Conservation (phyloP, 805 yeast species). For the Isabelozyma gotoi region DNA sequence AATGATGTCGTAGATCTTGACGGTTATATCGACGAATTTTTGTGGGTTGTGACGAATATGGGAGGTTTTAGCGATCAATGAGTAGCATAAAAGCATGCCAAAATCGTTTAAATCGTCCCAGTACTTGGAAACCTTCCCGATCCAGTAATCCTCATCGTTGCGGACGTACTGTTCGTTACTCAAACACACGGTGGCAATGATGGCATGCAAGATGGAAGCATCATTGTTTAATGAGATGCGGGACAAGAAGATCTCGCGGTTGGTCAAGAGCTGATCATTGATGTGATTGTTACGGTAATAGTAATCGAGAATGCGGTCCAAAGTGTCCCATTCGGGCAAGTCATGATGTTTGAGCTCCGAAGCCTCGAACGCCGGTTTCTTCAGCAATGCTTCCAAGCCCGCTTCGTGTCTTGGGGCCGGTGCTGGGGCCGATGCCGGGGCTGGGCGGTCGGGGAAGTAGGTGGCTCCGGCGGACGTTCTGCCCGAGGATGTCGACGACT, state of each 20-base stretch:
- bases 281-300: slow-evolving; percentile 23
- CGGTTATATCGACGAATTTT: slow-evolving; percentile 11
- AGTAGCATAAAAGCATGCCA: slow-evolving; percentile 22
- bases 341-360: slow-evolving; percentile 17
- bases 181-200: slow-evolving; percentile 19
- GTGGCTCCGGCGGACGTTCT: neutral
- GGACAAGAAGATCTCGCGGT: slow-evolving; percentile 15
- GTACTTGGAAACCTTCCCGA: slow-evolving; percentile 14
- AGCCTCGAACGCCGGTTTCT: neutral
- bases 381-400: neutral
- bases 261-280: slow-evolving; percentile 18
- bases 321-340: slow-evolving; percentile 20
- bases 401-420: neutral
- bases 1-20: slow-evolving; percentile 18
- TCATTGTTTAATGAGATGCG: slow-evolving; percentile 19
- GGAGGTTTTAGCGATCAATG: slow-evolving; percentile 15
- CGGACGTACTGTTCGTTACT: slow-evolving; percentile 5
- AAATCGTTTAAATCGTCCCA: slow-evolving; percentile 27
- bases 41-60: slow-evolving; percentile 8
- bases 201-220: slow-evolving; percentile 23
- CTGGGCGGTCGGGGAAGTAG: neutral
- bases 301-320: slow-evolving; percentile 17
- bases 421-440: neutral
- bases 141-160: slow-evolving; percentile 20
- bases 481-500: neutral